Evolutionary conservation across 306 rosid genomes (phyloP).

Genomic region (Prunus salicina): DNA sequence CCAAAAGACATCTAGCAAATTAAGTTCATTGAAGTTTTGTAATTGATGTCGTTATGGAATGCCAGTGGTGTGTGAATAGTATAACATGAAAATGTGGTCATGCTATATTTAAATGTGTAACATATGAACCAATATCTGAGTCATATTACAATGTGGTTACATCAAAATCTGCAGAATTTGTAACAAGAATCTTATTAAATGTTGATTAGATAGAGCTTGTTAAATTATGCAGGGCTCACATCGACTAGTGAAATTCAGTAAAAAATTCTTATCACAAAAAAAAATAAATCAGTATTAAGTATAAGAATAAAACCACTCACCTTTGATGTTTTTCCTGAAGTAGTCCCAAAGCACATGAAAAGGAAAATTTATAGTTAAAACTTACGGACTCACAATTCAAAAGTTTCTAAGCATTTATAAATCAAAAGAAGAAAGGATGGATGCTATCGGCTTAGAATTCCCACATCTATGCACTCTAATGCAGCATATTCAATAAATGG

Average conservation of each 20-base stretch:
- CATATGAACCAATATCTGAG: background rate
- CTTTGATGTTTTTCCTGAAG: constrained; percentile 78
- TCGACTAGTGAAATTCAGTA: background rate
- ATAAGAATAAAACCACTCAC: constrained; percentile 38
- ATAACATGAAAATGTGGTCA: background rate
- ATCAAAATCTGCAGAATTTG: too few relatives aligned
- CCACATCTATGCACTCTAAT: background rate
- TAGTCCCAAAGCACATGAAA: constrained; percentile 38
- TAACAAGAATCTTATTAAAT: background rate
- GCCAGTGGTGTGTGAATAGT: background rate
- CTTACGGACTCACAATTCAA: constrained; percentile 5
- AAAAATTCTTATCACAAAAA: background rate
- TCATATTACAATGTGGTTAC: too few relatives aligned
- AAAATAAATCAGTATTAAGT: background rate
- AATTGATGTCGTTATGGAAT: too few relatives aligned
- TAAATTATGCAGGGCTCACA: background rate
- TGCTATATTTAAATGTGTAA: background rate
- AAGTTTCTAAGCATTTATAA: background rate
- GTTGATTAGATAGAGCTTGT: background rate
- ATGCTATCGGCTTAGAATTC: background rate
- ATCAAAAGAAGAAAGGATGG: background rate
- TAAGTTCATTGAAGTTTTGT: too few relatives aligned
- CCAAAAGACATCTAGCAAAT: too few relatives aligned
- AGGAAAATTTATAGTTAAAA: background rate
- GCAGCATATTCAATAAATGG: background rate